Conservation (phyloP, 2,329 filamentous ascomycete species). For the Neofusicoccum umdonicola region DNA sequence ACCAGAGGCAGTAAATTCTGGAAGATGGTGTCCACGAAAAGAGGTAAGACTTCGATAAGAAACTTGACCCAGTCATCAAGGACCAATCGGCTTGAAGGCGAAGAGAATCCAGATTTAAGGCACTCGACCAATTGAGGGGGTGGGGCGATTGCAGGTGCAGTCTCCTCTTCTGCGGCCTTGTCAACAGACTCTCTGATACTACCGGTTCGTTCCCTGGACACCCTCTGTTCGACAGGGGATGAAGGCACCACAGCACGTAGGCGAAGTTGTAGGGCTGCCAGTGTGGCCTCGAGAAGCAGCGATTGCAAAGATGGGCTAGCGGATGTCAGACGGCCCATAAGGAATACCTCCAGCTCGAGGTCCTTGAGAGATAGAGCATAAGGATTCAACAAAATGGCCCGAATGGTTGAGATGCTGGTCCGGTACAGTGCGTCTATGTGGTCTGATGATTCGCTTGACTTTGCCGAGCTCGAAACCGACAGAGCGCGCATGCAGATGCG, state of each 20-base stretch:
- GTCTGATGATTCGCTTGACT: neutral
- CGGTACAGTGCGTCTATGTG: slow-evolving; percentile 65
- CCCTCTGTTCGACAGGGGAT: neutral
- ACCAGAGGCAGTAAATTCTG: slow-evolving; percentile 88
- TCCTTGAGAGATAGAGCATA: slow-evolving; percentile 58
- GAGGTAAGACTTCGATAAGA: slow-evolving; percentile 75
- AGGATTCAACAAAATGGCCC: slow-evolving; percentile 65
- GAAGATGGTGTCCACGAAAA: slow-evolving; percentile 83
- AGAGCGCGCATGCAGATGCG: slow-evolving; percentile 65
- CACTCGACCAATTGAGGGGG: slow-evolving; percentile 79
- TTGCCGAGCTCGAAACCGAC: slow-evolving; percentile 30
- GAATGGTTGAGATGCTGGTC: slow-evolving; percentile 61
- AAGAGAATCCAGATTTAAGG: slow-evolving; percentile 76
- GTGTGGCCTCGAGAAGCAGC: slow-evolving; percentile 73
- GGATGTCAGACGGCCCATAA: slow-evolving; percentile 67
- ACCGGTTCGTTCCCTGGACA: slow-evolving; percentile 6
- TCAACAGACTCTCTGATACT: slow-evolving; percentile 42
- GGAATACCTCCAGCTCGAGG: slow-evolving; percentile 66
- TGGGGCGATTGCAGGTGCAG: slow-evolving; percentile 43
- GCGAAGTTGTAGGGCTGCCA: slow-evolving; percentile 67
- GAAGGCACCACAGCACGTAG: slow-evolving; percentile 14
- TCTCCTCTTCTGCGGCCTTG: slow-evolving; percentile 24
- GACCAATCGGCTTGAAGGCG: slow-evolving; percentile 68
- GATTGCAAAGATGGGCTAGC: slow-evolving; percentile 67
- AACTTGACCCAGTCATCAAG: slow-evolving; percentile 92